Evolutionary conservation across 2,329 filamentous ascomycete genomes (phyloP), one percentile per base, ranked within the genome.

Genomic region (Talaromyces sp.): DNA sequence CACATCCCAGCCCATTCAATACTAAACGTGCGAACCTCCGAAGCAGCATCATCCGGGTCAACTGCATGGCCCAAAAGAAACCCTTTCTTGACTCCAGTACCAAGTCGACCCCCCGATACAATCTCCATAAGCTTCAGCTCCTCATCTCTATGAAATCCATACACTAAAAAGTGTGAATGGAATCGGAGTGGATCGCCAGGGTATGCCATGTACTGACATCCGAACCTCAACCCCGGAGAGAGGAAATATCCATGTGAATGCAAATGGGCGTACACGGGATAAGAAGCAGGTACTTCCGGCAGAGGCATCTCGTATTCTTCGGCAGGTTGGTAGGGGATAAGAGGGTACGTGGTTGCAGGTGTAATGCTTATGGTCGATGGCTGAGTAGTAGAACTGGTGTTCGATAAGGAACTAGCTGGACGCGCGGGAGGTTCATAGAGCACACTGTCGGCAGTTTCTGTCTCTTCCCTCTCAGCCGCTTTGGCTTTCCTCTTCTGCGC

Each of bases 1-100:
- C 85, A 97, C 89, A 97, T 95, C 35, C 91, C 93, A 62, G 91
- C 93, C 94, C 93, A 97, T 79, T 97, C 93, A 62, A 97, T 86
- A 70, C 90, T 93, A 73, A 96, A 97, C 0, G 90, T 86, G 69
- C 91, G 85, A 24, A 94, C 78, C 37, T 68, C 73, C 22, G 70
- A 62, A 64, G 71, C 63, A 16, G 74, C 70, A 11, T 74, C 75
- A 39, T 81, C 76, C 45, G 72, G 74, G 1, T 75, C 72, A 9
- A 75, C 83, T 0, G 92, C 93, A 19, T 57, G 49, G 7, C 93
- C 94, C 65, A 99, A 85, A 62, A 99, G 80, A 72, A 93, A 97
- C 0, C 92, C 91, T 79, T 99, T 99, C 83, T 99, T 99, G 22
- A 98, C 95, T 59, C 92, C 92, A 2, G 95, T 98, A 0, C 93